Evolutionary conservation across 352 stramenopile genomes (phyloP), one percentile per base, ranked within the genome.

Genomic region (Phytophthora tentaculata): DNA sequence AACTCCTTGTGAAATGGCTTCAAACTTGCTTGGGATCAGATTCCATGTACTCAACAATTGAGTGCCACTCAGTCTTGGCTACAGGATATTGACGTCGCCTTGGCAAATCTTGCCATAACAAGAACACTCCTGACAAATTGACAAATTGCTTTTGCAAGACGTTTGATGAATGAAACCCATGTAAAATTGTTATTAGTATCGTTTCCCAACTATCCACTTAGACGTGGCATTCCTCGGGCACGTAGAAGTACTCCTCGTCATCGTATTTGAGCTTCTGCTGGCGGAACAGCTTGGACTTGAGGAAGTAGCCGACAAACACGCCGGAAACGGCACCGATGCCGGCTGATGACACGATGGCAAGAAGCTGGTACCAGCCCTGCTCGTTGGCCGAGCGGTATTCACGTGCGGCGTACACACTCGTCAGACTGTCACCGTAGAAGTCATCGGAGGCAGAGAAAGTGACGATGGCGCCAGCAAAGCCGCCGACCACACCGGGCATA

Each of bases 181-280:
- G 35, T 6, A n/a, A 19, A 19, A 43, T 19, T 43, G 35, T 43
- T 8, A 43, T n/a, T 43, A 19, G 35, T 19, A 43, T 43, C 35
- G 32, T 39, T 10, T 9, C 32, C 14, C 32, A 39, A 14, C 32
- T 39, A 43, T 43, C n/a, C 26, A 39, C 28, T 71, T 50, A 74
- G 17, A 56, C 55, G 8, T 71, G 61, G 43, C 55, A 67, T 39
- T 59, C 67, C 24, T 67, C 74, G 0, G 79, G 78, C 52, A 88
- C 54, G 49, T 88, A 73, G 73, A 91, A 91, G 79, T 80, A 90
- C 68, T 90, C 83, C 22, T 86, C 71, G 58, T 91, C 81, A 17
- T 90, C 79, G 57, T 86, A 91, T 59, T 89, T 84, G 37, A 67
- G 37, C 41, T 84, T 68, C 28, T 91, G 83, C 58, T 91, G 79